Percentiles rank a stretch among this genome's conserved stretches.
phyloP scores from a whole-genome alignment of 2,329 filamentous ascomycete species.

The Nothopassalora personata region DNA sequence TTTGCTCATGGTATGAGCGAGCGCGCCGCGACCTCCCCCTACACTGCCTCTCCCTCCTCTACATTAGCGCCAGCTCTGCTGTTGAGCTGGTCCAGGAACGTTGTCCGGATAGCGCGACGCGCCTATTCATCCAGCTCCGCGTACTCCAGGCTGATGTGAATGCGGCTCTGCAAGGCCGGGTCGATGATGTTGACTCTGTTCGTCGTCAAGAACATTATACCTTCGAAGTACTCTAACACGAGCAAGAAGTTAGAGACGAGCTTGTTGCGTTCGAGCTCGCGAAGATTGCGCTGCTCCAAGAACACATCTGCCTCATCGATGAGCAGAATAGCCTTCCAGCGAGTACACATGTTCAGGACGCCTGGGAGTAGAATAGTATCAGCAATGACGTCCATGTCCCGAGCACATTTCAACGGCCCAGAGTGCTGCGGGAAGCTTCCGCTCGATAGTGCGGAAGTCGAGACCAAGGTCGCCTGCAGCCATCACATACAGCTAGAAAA shows the following conservation, averaged over 20 bases:
- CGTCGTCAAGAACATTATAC: constrained; percentile 43
- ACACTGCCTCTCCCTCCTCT: not conserved
- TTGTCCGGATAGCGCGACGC: constrained; percentile 41
- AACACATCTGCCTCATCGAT: constrained; percentile 49
- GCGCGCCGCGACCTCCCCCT: not conserved
- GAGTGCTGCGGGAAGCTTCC: constrained; percentile 28
- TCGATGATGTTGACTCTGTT: constrained; percentile 44
- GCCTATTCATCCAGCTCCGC: constrained; percentile 35
- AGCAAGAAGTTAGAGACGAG: constrained; percentile 41
- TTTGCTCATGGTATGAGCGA: constrained; percentile 28
- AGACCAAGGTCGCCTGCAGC: constrained; percentile 48
- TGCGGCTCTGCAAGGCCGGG: constrained; percentile 43
- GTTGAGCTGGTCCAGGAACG: constrained; percentile 37
- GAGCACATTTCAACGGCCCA: not conserved
- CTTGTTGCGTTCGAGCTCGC: constrained; percentile 43
- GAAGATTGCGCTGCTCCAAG: constrained; percentile 35
- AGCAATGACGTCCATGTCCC: constrained; percentile 23
- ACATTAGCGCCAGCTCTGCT: constrained; percentile 9
- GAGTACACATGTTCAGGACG: constrained; percentile 41
- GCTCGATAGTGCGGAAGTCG: constrained; percentile 40
- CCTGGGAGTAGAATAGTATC: not conserved
- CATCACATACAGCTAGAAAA: constrained; percentile 42
- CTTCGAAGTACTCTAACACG: constrained; percentile 36
- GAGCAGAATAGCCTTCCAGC: constrained; percentile 49
- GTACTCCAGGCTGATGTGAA: constrained; percentile 42